Base-by-base conservation (phyloP, 805 yeast species). In the Teunomyces kruisii region DNA sequence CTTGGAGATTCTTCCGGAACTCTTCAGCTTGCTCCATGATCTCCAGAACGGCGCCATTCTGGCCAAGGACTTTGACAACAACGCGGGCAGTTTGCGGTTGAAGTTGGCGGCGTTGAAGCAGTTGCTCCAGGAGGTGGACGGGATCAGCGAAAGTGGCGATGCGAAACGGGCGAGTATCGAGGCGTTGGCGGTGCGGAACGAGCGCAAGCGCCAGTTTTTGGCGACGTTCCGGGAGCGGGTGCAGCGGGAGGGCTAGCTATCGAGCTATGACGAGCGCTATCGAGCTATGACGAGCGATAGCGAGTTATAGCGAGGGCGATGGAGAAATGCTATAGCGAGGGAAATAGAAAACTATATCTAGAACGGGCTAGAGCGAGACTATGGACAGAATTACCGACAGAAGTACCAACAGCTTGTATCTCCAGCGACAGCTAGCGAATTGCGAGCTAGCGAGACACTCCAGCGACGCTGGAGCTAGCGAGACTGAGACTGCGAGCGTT, bases 71-170 rank as follows among this genome's bases (percentile, higher is more conserved):
- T 70, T 72, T 46, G 74, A 69, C 46, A 70, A 68, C 53, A 61
- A 67, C 43, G 67, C 77, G 24, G 81, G 81, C 15, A 58, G 75
- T 10, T 67, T 77, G 28, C 61, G 77, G 30, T 65, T 75, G 16
- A 56, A 78, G 48, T 47, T 76, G 22, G 58, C 57, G 41, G 66
- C 56, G 39, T 57, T 74, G 28, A 61, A 70, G 38, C 63, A 54
- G 42, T 51, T 62, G 7, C 52, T 76, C n/a, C 65, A 65, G 45
- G 65, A 62, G 28, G 64, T 76, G 9, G 78, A 75, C 38, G 81
- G 78, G 1, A 60, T 75, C 37, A 61, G 70, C 29, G 77, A 74
- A 47, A 63, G 75, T 1, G 65, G 71, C 12, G 74, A 67, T 33
- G 67, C 62, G 13, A 51, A 74, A 32, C 52, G 65, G 32, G 47